Conservation (phyloP, 441 rosid genomes). For the Raphanus hybrid region DNA sequence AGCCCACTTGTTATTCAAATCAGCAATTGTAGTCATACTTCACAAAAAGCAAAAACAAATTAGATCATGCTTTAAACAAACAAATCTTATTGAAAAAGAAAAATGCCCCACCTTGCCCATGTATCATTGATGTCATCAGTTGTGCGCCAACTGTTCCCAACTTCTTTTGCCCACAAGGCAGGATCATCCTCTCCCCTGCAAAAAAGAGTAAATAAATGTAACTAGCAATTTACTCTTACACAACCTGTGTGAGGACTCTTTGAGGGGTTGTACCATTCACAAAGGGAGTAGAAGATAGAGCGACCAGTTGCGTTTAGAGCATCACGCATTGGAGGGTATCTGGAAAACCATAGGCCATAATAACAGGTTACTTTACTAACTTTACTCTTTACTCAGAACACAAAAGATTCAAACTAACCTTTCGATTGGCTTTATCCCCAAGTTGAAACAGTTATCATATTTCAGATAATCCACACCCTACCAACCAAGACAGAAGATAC, state of each 20-base stretch:
- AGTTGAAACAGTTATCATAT: conserved; percentile 94
- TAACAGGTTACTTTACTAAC: conserved; percentile 7
- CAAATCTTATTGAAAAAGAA: conserved; percentile 6
- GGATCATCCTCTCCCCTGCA: conserved; percentile 94
- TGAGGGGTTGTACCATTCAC: conserved; percentile 74
- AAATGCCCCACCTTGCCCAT: conserved; percentile 80
- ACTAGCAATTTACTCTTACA: not conserved
- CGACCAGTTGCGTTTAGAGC: conserved; percentile 80
- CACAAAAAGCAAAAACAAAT: conserved; percentile 20
- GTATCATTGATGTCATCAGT: conserved; percentile 92
- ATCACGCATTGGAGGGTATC: conserved; percentile 96
- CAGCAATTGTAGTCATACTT: conserved; percentile 93
- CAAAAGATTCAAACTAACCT: conserved; percentile 52
- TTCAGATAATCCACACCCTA: conserved; percentile 96
- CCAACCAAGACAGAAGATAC: conserved; percentile 13
- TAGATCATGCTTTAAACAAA: conserved; percentile 6
- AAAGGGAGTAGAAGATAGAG: conserved; percentile 78
- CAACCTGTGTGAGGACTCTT: not conserved
- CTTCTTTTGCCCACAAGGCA: conserved; percentile 89
- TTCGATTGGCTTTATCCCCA: conserved; percentile 72
- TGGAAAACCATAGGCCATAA: conserved; percentile 41
- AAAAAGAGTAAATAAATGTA: conserved; percentile 14
- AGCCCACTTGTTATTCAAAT: conserved; percentile 94
- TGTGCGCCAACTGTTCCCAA: conserved; percentile 99
- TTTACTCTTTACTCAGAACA: not conserved